phyloP scores from a whole-genome alignment of 2,329 filamentous ascomycete species.

The Talaromyces sp. region DNA sequence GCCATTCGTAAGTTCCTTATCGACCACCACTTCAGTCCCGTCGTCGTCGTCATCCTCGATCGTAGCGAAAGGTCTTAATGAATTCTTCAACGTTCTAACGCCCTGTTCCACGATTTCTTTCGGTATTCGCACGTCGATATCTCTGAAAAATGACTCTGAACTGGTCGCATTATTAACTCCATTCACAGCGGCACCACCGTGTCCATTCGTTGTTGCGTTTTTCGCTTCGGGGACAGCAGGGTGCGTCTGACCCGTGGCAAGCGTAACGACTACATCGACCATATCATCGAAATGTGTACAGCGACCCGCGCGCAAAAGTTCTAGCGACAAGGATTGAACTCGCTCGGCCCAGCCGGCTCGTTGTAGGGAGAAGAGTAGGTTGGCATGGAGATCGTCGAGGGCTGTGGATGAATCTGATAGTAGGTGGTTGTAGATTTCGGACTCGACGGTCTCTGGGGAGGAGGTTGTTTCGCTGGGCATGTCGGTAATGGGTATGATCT shows the following conservation, averaged over 20 bases:
- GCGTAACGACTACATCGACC: slow-evolving; percentile 48
- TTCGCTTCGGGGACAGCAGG: slow-evolving; percentile 21
- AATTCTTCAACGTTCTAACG: slow-evolving; percentile 47
- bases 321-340: slow-evolving; percentile 50
- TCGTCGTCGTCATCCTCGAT: slow-evolving; percentile 37
- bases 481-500: not conserved
- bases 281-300: slow-evolving; percentile 55
- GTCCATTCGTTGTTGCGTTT: slow-evolving; percentile 8
- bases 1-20: slow-evolving; percentile 16
- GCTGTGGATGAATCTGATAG: slow-evolving; percentile 12
- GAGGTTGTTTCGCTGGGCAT: slow-evolving; percentile 13
- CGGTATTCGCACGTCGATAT: slow-evolving; percentile 47
- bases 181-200: slow-evolving; percentile 22
- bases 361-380: slow-evolving; percentile 52
- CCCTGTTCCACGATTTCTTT: slow-evolving; percentile 47
- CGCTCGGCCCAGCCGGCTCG: slow-evolving; percentile 55
- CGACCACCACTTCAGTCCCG: slow-evolving; percentile 14
- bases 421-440: slow-evolving; percentile 13
- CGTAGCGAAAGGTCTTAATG: slow-evolving; percentile 48
- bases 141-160: slow-evolving; percentile 29
- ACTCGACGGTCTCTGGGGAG: slow-evolving; percentile 8
- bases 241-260: slow-evolving; percentile 34
- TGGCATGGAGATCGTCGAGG: slow-evolving; percentile 46
- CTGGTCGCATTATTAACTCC: slow-evolving; percentile 12
- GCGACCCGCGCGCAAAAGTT: slow-evolving; percentile 54